Evolutionary conservation across 2,329 filamentous ascomycete genomes (phyloP).

Genomic region (Rhytidhysteron rufulum): DNA sequence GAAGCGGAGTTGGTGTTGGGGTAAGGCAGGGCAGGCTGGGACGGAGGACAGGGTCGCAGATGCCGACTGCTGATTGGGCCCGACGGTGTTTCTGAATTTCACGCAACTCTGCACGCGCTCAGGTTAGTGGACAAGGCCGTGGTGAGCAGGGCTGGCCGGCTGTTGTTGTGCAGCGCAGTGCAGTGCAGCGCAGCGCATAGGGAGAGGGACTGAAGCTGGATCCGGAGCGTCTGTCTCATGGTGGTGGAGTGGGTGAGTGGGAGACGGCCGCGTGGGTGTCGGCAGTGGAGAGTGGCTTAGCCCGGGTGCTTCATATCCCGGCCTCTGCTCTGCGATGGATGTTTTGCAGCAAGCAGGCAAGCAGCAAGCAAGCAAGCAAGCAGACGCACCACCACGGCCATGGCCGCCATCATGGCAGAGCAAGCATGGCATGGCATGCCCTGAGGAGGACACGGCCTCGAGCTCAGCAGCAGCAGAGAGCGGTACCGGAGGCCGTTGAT

Average conservation of each 20-base stretch:
- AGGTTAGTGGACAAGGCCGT: background rate
- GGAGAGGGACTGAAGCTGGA: background rate
- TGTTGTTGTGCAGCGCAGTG: no score
- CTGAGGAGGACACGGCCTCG: background rate
- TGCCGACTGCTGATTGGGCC: background rate
- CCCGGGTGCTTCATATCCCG: background rate
- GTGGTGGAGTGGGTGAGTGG: background rate
- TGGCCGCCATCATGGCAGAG: no score
- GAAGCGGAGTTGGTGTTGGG: slow-evolving; percentile 1
- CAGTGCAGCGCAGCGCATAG: no score
- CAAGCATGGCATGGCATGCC: no score
- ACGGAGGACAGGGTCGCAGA: background rate
- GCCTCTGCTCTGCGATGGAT: background rate
- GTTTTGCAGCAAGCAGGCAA: background rate
- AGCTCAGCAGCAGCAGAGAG: background rate
- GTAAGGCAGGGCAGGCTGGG: slow-evolving; percentile 2
- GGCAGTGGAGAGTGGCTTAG: no score
- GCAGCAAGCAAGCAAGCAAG: no score
- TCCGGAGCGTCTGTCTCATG: background rate
- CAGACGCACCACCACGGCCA: no score
- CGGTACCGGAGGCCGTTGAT: no score
- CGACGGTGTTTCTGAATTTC: background rate
- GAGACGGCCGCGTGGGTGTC: background rate
- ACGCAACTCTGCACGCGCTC: background rate
- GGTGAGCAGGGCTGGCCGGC: background rate